phyloP scores from a whole-genome alignment of 2,329 filamentous ascomycete species.

The Huntiella omanensis region DNA sequence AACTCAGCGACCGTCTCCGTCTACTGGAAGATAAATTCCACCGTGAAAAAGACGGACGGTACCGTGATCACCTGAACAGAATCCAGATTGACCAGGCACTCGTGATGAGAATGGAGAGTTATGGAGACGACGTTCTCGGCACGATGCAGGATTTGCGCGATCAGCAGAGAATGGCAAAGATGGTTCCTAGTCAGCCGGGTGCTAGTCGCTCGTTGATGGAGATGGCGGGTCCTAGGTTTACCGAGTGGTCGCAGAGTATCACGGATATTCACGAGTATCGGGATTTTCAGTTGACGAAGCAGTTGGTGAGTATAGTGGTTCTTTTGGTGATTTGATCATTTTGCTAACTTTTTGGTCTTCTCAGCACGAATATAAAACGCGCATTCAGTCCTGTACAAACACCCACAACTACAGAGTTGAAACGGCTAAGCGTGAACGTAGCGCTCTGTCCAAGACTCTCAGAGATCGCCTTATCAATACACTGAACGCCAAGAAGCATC shows the following conservation, averaged over 20 bases:
- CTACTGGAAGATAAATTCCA: conserved; percentile 61
- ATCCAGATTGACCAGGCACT: conserved; percentile 82
- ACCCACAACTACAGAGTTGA: conserved; percentile 42
- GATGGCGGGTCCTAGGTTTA: conserved; percentile 69
- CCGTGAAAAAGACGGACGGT: conserved; percentile 64
- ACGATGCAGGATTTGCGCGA: conserved; percentile 46
- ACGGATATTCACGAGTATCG: conserved; percentile 77
- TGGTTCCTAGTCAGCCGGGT: conserved; percentile 21
- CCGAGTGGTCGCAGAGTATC: conserved; percentile 67
- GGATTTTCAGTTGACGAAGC: conserved; percentile 62
- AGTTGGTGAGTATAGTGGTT: conserved; percentile 47
- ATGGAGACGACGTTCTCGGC: conserved; percentile 52
- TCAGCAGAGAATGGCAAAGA: conserved; percentile 26
- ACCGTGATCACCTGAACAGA: conserved; percentile 74
- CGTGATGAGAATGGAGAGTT: conserved; percentile 70
- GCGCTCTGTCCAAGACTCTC: conserved; percentile 38
- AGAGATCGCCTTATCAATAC: conserved; percentile 49
- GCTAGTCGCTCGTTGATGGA: conserved; percentile 39
- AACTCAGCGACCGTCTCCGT: conserved; percentile 60
- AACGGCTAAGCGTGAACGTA: conserved; percentile 42
- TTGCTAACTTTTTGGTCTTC: background rate
- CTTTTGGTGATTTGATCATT: background rate
- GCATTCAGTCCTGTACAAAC: conserved; percentile 38
- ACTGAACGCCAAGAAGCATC: conserved; percentile 44
- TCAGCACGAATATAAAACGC: conserved; percentile 45